Evolutionary conservation across 768 basidiomycete genomes (phyloP).

Genomic region (Mycena galopus): DNA sequence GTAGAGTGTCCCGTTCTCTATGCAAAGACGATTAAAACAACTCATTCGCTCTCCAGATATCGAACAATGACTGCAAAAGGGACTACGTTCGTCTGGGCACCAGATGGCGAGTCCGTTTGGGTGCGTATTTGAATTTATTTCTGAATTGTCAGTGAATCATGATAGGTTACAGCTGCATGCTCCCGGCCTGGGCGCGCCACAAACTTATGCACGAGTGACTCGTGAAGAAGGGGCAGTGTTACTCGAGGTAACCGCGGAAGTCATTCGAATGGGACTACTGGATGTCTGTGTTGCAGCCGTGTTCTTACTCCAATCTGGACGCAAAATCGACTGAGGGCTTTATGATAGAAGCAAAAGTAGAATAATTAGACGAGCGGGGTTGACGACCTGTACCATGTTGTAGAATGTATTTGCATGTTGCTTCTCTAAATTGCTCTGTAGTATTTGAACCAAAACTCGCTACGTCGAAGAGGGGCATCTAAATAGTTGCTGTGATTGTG

Average conservation of each 20-base stretch:
- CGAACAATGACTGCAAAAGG: not conserved
- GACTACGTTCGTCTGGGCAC: constrained; percentile 1
- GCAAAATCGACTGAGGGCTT: not conserved
- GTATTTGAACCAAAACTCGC: too few species aligned
- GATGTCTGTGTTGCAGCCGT: constrained; percentile 53
- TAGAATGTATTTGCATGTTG: too few species aligned
- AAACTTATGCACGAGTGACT: not conserved
- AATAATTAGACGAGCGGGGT: too few species aligned
- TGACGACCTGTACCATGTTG: too few species aligned
- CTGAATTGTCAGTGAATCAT: not conserved
- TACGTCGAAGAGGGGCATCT: too few species aligned
- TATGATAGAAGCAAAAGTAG: too few species aligned
- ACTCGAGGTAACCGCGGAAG: constrained; percentile 52
- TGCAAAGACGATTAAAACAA: not conserved
- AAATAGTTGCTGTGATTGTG: too few species aligned
- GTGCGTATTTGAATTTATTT: not conserved
- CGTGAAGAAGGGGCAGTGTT: not conserved
- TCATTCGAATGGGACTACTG: constrained; percentile 59
- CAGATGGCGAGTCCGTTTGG: not conserved
- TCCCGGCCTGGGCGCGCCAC: not conserved
- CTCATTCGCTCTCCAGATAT: not conserved
- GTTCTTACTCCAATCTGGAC: not conserved
- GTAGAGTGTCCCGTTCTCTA: too few species aligned
- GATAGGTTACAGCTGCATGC: not conserved
- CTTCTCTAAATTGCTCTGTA: too few species aligned